phyloP scores from a whole-genome alignment of 805 yeast genomes.

The Candida sonorensis region DNA sequence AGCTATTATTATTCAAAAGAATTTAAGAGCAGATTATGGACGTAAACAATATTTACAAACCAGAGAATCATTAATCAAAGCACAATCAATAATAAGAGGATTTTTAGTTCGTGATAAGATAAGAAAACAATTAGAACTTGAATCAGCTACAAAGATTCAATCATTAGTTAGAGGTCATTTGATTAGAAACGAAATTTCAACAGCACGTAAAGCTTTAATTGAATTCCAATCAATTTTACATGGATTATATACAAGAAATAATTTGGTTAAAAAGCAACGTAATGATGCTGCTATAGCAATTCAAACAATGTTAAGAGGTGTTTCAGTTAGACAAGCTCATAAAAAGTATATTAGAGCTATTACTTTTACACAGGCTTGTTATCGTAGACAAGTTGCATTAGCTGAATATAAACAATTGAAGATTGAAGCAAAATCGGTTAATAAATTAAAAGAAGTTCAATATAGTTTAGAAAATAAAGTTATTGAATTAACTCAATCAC shows the following conservation, averaged over 20 bases:
- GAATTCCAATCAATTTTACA: constrained; percentile 41
- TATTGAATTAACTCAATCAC: constrained; percentile 84
- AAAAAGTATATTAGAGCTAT: constrained; percentile 44
- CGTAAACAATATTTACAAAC: constrained; percentile 55
- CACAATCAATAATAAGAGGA: constrained; percentile 66
- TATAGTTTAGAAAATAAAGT: constrained; percentile 94
- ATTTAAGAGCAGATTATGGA: constrained; percentile 57
- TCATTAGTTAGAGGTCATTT: constrained; percentile 51
- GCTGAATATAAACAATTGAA: constrained; percentile 56
- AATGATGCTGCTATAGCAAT: constrained; percentile 60
- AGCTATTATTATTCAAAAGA: constrained; percentile 82
- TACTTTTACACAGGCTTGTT: constrained; percentile 66
- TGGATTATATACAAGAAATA: constrained; percentile 49
- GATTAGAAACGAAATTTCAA: constrained; percentile 34
- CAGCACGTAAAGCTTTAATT: constrained; percentile 32
- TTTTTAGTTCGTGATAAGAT: constrained; percentile 47
- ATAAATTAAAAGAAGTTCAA: constrained; percentile 84
- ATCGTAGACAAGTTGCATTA: constrained; percentile 71
- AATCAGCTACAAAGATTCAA: constrained; percentile 69
- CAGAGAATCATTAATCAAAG: constrained; percentile 42
- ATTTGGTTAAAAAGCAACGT: constrained; percentile 41
- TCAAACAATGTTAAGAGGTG: constrained; percentile 72
- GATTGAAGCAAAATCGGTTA: constrained; percentile 88
- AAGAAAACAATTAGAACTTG: constrained; percentile 45
- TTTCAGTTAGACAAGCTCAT: constrained; percentile 49